Base-by-base conservation (phyloP, 2,329 filamentous ascomycete species). In the Diaporthe longicolla region DNA sequence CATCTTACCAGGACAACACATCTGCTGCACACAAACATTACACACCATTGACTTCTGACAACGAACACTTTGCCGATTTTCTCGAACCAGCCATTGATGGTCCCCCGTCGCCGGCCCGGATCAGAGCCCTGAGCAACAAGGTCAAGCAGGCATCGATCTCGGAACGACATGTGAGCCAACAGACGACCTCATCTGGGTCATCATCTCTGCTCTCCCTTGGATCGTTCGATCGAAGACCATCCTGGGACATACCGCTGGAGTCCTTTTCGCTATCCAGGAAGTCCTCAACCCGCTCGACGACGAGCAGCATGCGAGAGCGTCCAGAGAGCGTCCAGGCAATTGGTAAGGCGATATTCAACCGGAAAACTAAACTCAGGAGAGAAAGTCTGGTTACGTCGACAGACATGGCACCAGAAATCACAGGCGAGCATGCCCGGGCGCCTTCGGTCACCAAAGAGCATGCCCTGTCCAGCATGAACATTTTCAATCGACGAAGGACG, bases 291-390 rank as follows among this genome's bases (percentile, higher is more conserved):
- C 85, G 87, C 59, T 92, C 90, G 17, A 87, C 84, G 19, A 83
- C 84, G 24, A 88, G 88, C 82, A 88, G 83, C 78, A 87, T 87
- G 82, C 84, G 85, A 76, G 89, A 91, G 43, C 85, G 89, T 48
- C 86, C 88, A 32, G 90, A 92, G 40, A 91, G 89, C 76, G 82
- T 90, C 19, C 89, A 91, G 78, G 85, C 89, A 35, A 88, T 92
- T 77, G 87, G 89, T 70, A 90, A 89, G 82, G 85, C 85, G 50
- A 84, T 93, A 43, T 92, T 93, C 78, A 87, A 87, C 78, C 87
- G 90, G 35, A 86, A 85, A 72, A 84, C 84, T 76, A 88, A 83
- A 79, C 81, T 86, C 35, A 90, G 87, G 73, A 87, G 87, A 65
- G 88, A 89, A 73, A 87, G 85, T 79, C 87, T 85, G 76, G 83